These are phyloP conservation scores for Lophium mytilinum DNA, from an alignment of 495 filamentous ascomycete genomes.

Conservation along the genomic window DNA sequence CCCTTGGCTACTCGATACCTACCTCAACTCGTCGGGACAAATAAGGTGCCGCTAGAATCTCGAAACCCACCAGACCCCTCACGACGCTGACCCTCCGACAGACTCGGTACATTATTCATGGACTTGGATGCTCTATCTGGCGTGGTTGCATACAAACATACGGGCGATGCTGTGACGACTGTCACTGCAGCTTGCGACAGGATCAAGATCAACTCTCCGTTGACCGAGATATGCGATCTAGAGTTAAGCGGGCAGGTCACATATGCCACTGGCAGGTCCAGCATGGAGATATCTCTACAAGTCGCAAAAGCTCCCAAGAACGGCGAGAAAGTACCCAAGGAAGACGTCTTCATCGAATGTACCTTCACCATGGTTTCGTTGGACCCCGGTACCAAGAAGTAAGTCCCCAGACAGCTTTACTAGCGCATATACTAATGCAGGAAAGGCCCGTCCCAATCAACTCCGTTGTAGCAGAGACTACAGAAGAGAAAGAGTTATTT, in stretches of 20 bases:
- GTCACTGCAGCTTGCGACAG: conserved; percentile 78
- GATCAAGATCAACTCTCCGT: conserved; percentile 64
- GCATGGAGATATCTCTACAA: conserved; percentile 73
- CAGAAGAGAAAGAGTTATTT: conserved; percentile 64
- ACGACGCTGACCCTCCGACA: neutral
- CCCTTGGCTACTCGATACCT: conserved; percentile 62
- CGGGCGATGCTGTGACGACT: conserved; percentile 64
- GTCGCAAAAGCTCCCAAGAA: conserved; percentile 55
- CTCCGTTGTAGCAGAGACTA: conserved; percentile 55
- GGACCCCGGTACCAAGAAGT: conserved; percentile 62
- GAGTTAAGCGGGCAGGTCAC: conserved; percentile 73
- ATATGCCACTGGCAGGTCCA: conserved; percentile 70
- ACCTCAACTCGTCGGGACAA: conserved; percentile 58
- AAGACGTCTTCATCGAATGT: conserved; percentile 69
- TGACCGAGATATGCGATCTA: conserved; percentile 73
- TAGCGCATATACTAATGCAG: neutral
- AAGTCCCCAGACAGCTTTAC: neutral
- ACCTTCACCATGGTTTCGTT: conserved; percentile 81
- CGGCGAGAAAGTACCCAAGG: conserved; percentile 50
- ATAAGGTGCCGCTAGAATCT: conserved; percentile 30
- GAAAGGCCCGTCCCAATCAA: conserved; percentile 47
- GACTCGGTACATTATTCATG: conserved; percentile 67
- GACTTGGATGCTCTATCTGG: conserved; percentile 77
- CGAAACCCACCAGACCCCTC: neutral
- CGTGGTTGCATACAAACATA: conserved; percentile 74